Evolutionary conservation across 371 early-diverging fungal species (phyloP), one percentile per base, ranked within the genome.

Genomic region (Agmasoma carcini): DNA sequence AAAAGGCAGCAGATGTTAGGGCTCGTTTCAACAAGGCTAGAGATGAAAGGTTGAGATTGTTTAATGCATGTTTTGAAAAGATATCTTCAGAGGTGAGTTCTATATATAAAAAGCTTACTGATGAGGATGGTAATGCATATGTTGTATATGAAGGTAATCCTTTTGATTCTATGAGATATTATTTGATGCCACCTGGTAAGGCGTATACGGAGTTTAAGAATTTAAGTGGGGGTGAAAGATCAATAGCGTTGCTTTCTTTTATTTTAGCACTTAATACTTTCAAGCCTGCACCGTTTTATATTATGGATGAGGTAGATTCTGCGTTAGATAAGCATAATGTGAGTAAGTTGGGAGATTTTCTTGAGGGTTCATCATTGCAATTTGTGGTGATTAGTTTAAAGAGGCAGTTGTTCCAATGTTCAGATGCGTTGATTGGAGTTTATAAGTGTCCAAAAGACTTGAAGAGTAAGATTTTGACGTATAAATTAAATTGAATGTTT

Each of bases 101-200:
- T 43, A 83, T 94, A 9, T 98, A 98, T 77, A 90, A 90, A 69
- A 82, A 86, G 39, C 78, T 98, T 12, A 93, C 92, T 2, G 63
- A 62, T 45, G 80, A 78, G 44, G 80, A 79, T 76, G 79, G 17
- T 9, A 49, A 59, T 48, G 69, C 97, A 0, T 92, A 93, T 55
- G 69, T 98, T 59, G 84, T 80, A 6, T 67, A 88, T 46, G 96
- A 93, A 68, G 88, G 87, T 41, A 92, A 94, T 66, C 96, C 99
- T 1, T 95, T 87, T 64, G 82, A 83, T 55, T 90, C 90, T 12
- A 80, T 95, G 46, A 83, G 85, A 64, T 93, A 89, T 77, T 92
- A 95, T 71, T 90, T 94, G 0, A 91, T 95, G 91, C 95, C 96
- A 2, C 96, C 96, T 2, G 83, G 87, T 81, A 96, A 98, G 78